Evolutionary conservation across 2,329 filamentous ascomycete genomes (phyloP), one percentile per base, ranked within the genome.

Genomic region (Penicillium sp.): DNA sequence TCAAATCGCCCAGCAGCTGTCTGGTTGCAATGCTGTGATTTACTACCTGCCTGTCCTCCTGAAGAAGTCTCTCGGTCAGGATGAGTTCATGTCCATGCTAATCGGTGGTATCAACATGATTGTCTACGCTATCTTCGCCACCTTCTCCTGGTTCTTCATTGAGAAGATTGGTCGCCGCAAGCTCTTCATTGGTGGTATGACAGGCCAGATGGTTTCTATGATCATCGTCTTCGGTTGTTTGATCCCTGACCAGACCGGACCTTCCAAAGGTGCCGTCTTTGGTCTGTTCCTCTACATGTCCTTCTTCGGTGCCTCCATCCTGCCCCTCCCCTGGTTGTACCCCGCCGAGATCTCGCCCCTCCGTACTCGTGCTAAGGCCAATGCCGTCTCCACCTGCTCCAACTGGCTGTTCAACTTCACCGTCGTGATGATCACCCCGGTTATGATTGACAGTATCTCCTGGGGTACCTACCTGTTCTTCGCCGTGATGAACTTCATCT

Each of bases 221-320:
- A 64, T 74, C 17, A 75, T 77, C 48, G 74, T 73, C 21, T 76
- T 77, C 47, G 72, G 49, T 38, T 77, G 75, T 40, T 50, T 77
- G 56, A 77, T 76, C 42, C 72, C 72, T 3, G 66, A 60, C 8
- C 56, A 61, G 3, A 17, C 56, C 2, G 43, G 61, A 3, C 61
- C 66, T 3, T 63, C 73, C 38, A 75, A 76, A 64, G 75, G 75
- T 45, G 74, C 75, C 6, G 73, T 81, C 10, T 85, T 88, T 3
- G 86, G 86, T 56, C 74, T 89, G 13, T 89, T 89, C 74, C 81
- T 85, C 3, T 89, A 88, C 73, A 89, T 89, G 66, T 84, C 85
- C 5, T 86, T 85, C 55, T 89, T 89, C 62, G 87, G 86, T 35
- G 85, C 86, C 0, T 86, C 84, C 0, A 87, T 84, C 81, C 70